These are phyloP conservation scores for Rhododendron ferrugineum DNA, from an alignment of 148 eudicot genomes.

Conservation along the genomic window DNA sequence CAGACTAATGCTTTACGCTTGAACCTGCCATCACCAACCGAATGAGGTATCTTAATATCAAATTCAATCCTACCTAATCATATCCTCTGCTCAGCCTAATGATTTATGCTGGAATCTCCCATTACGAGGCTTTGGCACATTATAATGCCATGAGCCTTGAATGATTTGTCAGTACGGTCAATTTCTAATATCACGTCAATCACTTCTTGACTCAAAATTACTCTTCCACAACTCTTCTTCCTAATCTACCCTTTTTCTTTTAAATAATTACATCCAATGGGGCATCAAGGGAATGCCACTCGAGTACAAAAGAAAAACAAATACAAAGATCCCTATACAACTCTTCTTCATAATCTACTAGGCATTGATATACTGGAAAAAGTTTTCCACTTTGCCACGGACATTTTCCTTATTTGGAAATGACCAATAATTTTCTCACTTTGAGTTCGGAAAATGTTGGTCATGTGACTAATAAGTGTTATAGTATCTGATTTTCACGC, in stretches of 20 bases:
- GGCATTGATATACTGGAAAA: background rate
- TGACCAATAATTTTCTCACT: background rate
- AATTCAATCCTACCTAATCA: no score
- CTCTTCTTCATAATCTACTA: background rate
- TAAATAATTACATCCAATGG: background rate
- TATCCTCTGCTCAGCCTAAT: background rate
- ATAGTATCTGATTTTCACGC: background rate
- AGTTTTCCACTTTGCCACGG: background rate
- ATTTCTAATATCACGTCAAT: background rate
- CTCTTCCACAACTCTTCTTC: background rate
- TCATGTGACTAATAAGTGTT: background rate
- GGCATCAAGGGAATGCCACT: background rate
- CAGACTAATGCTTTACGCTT: no score
- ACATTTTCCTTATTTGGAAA: background rate
- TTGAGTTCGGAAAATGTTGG: background rate
- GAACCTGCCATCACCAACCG: no score
- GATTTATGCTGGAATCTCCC: background rate
- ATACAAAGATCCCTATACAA: background rate
- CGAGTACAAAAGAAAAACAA: background rate
- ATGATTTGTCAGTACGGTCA: background rate
- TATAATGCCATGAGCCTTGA: background rate
- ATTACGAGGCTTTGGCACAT: background rate
- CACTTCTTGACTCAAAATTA: background rate
- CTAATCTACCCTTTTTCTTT: background rate
- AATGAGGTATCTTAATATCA: no score